These are phyloP conservation scores for Phaeosphaeriaceae sp. DNA, from an alignment of 2,329 filamentous ascomycete genomes.

Conservation along the genomic window DNA sequence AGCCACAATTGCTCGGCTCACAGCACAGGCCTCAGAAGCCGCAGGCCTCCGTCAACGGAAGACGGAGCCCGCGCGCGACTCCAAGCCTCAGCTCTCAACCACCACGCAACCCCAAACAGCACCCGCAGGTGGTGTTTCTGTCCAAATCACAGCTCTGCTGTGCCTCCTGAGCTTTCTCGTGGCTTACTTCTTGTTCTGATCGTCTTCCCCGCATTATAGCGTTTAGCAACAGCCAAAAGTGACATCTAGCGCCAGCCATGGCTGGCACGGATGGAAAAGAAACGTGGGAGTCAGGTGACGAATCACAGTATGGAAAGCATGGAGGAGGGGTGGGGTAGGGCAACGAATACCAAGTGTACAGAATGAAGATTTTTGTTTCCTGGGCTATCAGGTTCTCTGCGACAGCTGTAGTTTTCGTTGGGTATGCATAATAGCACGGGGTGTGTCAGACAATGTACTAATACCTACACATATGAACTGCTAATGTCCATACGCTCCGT, in stretches of 20 bases:
- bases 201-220: constrained; percentile 29
- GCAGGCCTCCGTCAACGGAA: constrained; percentile 82
- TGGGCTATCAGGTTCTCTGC: constrained; percentile 28
- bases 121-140: constrained; percentile 76
- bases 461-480: constrained; percentile 33
- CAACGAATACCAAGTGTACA: constrained; percentile 2
- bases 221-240: constrained; percentile 22
- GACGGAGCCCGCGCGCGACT: constrained; percentile 60
- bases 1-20: constrained; percentile 72
- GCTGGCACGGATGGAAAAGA: constrained; percentile 18
- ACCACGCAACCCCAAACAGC: constrained; percentile 60
- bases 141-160: constrained; percentile 81
- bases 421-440: constrained; percentile 27
- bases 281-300: constrained; percentile 27
- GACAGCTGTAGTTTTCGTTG: constrained; percentile 24
- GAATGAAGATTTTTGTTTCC: constrained; percentile 24
- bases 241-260: constrained; percentile 6
- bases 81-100: constrained; percentile 58
- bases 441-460: constrained; percentile 37
- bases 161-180: constrained; percentile 91
- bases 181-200: constrained; percentile 94
- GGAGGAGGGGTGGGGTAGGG: constrained; percentile 3
- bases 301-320: not conserved
- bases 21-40: constrained; percentile 59
- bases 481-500: constrained; percentile 8